Base-by-base conservation (phyloP, 805 yeast genomes). In the Saturnispora besseyi region DNA sequence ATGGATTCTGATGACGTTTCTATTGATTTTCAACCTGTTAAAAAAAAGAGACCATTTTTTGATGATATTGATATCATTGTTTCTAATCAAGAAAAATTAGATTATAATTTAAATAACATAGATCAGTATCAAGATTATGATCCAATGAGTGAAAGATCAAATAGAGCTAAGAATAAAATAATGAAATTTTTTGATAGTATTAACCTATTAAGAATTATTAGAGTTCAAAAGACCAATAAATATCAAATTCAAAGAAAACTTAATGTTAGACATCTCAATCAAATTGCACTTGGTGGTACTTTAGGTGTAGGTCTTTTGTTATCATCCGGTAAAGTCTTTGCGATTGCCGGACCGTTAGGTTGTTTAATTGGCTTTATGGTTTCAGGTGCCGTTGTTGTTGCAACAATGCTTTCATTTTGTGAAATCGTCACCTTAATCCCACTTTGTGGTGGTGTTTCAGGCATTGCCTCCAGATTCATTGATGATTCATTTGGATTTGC, bases 381-480 rank as follows among this genome's bases (percentile, higher is more conserved):
- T 9, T 74, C 86, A 28, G 93, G 90, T 0, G 59, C 78, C 1
- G 70, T 85, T 11, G 89, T 85, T 2, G 62, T 82, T 26, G 76
- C 83, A 1, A 81, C 91, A 1, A 79, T 85, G 76, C 66, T 81
- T 13, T 81, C 88, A 4, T 82, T 84, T 62, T 87, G 91, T 52
- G 95, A 85, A 62, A 84, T 85, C 84, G 83, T 84, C 4, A 82
- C 93, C 0, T 70, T 86, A 51, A 79, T 85, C 21, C 88, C 93
- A 0, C 76, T 83, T n/a, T 82, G 84, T 21, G 86, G 85, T 41
- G 89, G 91, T 6, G 84, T 85, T 4, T 77, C 87, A 0, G 90
- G 89, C 1, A 70, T 86, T 28, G 78, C 87, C 1, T 77, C 90
- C 0, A 65, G 95, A 38, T 84, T 83, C 66, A 85, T 83, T 2